Evolutionary conservation across 2,329 filamentous ascomycete genomes (phyloP), one percentile per base, ranked within the genome.

Genomic region (Cytospora piceae): DNA sequence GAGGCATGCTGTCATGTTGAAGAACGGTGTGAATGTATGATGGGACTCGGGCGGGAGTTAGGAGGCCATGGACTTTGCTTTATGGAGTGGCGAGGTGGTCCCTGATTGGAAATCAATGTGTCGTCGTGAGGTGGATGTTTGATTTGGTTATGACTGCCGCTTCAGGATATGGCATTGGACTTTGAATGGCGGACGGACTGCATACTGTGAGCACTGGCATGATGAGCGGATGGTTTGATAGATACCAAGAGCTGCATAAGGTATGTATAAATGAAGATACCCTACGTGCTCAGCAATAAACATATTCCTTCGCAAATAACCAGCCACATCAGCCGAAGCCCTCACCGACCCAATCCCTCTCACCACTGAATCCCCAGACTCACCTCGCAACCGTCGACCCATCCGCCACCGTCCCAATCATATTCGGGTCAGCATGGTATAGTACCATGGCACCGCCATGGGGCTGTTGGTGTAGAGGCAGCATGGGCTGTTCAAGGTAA

Each of bases 1-100:
- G 52, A 75, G 71, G 15, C 75, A 79, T 59, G 76, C 76, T 5
- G 72, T 73, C 1, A 58, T 74, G 22, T 52, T 71, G 22, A 72
- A 69, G 61, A 66, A 46, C 11, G 46, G 46, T 49, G n/a, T 14
- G n/a, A 22, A 9, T 7, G 46, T 14, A 24, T 49, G 46, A 49
- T 4, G 3, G 22, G 17, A 22, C 6, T n/a, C 20, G 6, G 42
- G 7, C 14, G 20, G 42, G 46, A 24, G 4, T 22, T 8, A 24
- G n/a, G 20, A 49, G 7, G 12, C 11, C 11, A 12, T 22, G 46
- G n/a, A 24, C 3, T 9, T 14, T 24, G 11, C 22, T 12, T 12
- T n/a, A 22, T 24, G n/a, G n/a, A 49, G 7, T 17, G 8, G n/a
- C 5, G n/a, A 24, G 4, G 1, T 24, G n/a, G 46, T 22, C 9